Evolutionary conservation across 2,329 filamentous ascomycete species (phyloP).

Genomic region (Dactylellina sp.): DNA sequence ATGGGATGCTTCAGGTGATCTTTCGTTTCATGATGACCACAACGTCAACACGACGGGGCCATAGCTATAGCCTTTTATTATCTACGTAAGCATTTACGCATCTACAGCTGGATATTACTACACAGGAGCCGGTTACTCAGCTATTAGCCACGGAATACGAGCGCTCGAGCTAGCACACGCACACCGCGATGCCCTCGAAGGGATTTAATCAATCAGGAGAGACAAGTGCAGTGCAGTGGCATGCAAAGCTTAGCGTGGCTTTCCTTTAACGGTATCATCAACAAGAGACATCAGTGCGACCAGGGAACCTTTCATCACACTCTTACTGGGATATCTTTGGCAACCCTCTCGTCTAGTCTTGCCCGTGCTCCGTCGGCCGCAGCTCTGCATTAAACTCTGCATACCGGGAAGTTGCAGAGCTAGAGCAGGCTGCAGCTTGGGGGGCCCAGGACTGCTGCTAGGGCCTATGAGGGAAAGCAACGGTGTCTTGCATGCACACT

Average conservation of each 20-base stretch:
- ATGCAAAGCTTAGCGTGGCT: conserved; percentile 15
- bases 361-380: conserved; percentile 35
- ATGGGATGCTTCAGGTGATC: conserved; percentile 40
- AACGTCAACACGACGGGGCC: conserved; percentile 53
- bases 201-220: conserved; percentile 21
- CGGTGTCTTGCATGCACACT: conserved; percentile 49
- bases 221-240: too few relatives aligned
- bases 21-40: conserved; percentile 56
- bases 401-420: conserved; percentile 47
- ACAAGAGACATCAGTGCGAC: conserved; percentile 31
- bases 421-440: conserved; percentile 34
- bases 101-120: background rate
- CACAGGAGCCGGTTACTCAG: background rate
- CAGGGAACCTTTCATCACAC: conserved; percentile 39
- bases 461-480: conserved; percentile 31
- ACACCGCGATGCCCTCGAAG: background rate
- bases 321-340: conserved; percentile 46
- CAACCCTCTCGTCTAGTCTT: conserved; percentile 50
- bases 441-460: background rate
- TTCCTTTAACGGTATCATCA: conserved; percentile 8
- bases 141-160: background rate
- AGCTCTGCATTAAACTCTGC: conserved; percentile 27
- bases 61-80: conserved; percentile 34
- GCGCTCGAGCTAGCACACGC: background rate
- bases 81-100: conserved; percentile 20